A percentile compares a stretch with the other conserved stretches of the same genome.
Conservation (phyloP, 257 asterid genomes). For the Lycium barbarum region DNA sequence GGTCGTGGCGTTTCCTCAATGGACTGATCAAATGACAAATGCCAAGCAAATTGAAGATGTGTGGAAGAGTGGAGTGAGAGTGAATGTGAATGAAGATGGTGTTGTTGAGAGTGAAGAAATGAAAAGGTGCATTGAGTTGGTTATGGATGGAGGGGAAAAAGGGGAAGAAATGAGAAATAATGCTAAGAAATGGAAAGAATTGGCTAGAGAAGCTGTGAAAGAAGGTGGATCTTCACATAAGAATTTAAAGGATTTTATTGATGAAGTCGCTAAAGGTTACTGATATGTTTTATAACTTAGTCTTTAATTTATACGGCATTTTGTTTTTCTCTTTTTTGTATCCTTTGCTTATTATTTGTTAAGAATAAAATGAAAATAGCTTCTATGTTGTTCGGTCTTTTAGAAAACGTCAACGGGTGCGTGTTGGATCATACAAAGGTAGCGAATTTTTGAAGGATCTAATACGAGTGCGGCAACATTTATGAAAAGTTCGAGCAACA, state of each 20-base stretch:
- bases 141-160: constrained; percentile 34
- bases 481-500: not conserved
- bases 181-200: constrained; percentile 37
- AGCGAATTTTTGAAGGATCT: not conserved
- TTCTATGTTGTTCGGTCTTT: not conserved
- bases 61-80: constrained; percentile 40
- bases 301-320: not conserved
- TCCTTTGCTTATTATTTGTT: not conserved
- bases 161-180: constrained; percentile 30
- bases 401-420: not conserved
- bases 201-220: constrained; percentile 36
- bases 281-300: not conserved
- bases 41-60: constrained; percentile 42
- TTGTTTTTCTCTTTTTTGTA: fast-evolving
- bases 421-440: not conserved
- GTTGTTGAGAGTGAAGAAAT: constrained; percentile 34
- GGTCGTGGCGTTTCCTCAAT: constrained; percentile 40
- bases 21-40: constrained; percentile 46
- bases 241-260: constrained; percentile 33
- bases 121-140: constrained; percentile 35
- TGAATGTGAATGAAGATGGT: constrained; percentile 34
- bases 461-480: too few relatives aligned
- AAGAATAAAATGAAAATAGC: not conserved
- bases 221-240: constrained; percentile 41
- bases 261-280: constrained; percentile 14